A percentile compares a stretch with the other conserved stretches of the same genome.
Evolutionary conservation across 2,329 filamentous ascomycete genomes (phyloP).

Genomic region (Diaporthe australafricana): DNA sequence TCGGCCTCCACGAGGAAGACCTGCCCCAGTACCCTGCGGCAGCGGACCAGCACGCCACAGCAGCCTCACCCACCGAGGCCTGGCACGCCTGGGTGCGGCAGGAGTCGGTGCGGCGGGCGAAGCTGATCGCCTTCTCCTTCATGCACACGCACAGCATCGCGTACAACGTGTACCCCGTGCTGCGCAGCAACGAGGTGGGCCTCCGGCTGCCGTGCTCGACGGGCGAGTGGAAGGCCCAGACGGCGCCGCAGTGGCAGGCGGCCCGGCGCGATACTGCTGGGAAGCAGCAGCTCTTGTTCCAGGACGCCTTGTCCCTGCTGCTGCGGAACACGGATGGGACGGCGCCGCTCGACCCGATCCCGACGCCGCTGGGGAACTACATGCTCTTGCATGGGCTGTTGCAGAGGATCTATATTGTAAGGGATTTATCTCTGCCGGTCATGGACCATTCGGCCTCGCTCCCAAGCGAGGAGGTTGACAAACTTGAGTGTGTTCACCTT

Average conservation of each 20-base stretch:
- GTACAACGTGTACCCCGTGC: constrained; percentile 51
- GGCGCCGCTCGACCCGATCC: constrained; percentile 48
- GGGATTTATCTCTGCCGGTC: constrained; percentile 50
- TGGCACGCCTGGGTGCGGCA: constrained; percentile 44
- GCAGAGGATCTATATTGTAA: constrained; percentile 52
- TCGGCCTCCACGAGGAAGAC: constrained; percentile 47
- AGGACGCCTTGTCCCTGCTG: constrained; percentile 49
- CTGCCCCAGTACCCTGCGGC: neutral
- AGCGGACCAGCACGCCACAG: neutral
- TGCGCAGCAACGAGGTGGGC: constrained; percentile 51
- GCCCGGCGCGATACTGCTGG: constrained; percentile 43
- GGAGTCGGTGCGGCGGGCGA: constrained; percentile 49
- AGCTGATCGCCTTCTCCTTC: constrained; percentile 53
- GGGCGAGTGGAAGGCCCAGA: constrained; percentile 51
- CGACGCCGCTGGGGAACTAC: constrained; percentile 52
- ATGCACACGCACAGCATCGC: constrained; percentile 53
- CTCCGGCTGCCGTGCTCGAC: constrained; percentile 51
- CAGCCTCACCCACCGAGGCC: neutral
- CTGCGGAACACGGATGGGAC: constrained; percentile 45
- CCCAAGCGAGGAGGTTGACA: constrained; percentile 6
- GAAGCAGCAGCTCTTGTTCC: constrained; percentile 50
- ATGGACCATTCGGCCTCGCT: constrained; percentile 30
- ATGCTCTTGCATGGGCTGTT: constrained; percentile 51
- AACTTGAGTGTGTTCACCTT: neutral
- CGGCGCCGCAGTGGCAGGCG: constrained; percentile 45